phyloP scores from a whole-genome alignment of 2,329 filamentous ascomycete genomes.

The Colletotrichum simmondsii region DNA sequence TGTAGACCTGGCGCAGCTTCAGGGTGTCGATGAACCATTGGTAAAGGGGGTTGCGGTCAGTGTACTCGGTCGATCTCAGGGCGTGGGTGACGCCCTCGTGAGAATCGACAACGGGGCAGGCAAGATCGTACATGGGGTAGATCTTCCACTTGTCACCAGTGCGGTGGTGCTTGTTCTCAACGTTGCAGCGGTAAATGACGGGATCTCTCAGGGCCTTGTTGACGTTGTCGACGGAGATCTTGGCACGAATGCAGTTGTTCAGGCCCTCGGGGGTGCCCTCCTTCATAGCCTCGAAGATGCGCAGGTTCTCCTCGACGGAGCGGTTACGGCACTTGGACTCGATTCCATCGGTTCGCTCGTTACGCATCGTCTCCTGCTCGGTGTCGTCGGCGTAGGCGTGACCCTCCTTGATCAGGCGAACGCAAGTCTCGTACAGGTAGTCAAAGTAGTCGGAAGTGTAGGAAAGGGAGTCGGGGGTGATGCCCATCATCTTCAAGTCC shows the following conservation, averaged over 20 bases:
- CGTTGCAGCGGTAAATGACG: conserved; percentile 95
- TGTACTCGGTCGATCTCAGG: conserved; percentile 86
- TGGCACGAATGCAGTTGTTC: conserved; percentile 92
- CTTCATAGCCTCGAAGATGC: conserved; percentile 94
- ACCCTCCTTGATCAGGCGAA: conserved; percentile 86
- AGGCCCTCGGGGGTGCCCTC: conserved; percentile 81
- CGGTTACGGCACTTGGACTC: conserved; percentile 84
- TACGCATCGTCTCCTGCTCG: conserved; percentile 86
- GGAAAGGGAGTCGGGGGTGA: conserved; percentile 86
- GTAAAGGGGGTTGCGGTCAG: conserved; percentile 87
- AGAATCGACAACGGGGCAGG: conserved; percentile 83
- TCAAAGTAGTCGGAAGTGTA: conserved; percentile 98
- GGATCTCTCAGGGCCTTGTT: conserved; percentile 98
- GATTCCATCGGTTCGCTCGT: conserved; percentile 85
- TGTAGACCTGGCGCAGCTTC: conserved; percentile 79
- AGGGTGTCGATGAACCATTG: conserved; percentile 85
- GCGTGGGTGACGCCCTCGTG: conserved; percentile 87
- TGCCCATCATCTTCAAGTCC: conserved; percentile 90
- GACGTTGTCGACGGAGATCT: conserved; percentile 89
- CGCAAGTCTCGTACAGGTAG: conserved; percentile 85
- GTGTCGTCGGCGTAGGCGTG: conserved; percentile 96
- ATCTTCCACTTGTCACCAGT: conserved; percentile 85
- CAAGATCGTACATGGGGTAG: conserved; percentile 89
- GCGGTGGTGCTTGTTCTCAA: conserved; percentile 74
- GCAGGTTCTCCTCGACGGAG: conserved; percentile 83